Percentiles rank a stretch among this genome's conserved stretches.
phyloP scores from a whole-genome alignment of 2,329 filamentous ascomycete genomes.

The Neofusicoccum parvum region DNA sequence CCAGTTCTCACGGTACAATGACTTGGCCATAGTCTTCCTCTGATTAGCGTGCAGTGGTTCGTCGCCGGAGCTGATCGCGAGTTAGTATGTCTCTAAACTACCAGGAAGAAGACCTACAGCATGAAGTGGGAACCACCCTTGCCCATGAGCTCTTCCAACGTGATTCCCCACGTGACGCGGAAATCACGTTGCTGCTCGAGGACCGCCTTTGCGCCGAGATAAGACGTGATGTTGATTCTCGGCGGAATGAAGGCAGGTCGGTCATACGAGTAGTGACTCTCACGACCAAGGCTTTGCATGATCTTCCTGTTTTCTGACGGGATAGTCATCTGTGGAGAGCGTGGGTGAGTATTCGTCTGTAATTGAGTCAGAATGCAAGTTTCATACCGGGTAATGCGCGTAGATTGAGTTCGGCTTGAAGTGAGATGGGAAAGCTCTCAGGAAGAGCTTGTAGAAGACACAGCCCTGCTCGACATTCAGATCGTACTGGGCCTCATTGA shows the following conservation, averaged over 20 bases:
- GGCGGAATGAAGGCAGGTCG: constrained; percentile 55
- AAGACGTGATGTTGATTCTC: constrained; percentile 59
- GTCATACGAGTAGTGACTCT: constrained; percentile 67
- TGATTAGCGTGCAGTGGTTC: constrained; percentile 33
- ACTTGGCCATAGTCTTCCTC: constrained; percentile 42
- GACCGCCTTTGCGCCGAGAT: constrained; percentile 61
- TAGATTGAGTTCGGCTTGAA: constrained; percentile 77
- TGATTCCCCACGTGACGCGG: constrained; percentile 64
- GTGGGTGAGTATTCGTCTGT: not conserved
- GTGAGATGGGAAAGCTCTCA: constrained; percentile 74
- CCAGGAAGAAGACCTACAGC: constrained; percentile 40
- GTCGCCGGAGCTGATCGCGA: constrained; percentile 30
- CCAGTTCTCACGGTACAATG: constrained; percentile 64
- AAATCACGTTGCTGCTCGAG: constrained; percentile 62
- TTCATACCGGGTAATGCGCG: constrained; percentile 64
- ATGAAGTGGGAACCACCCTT: constrained; percentile 58
- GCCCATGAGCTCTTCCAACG: constrained; percentile 61
- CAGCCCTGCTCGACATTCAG: constrained; percentile 73
- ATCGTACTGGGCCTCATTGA: constrained; percentile 72
- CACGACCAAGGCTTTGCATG: constrained; percentile 64
- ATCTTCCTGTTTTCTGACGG: constrained; percentile 72
- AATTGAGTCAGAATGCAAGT: not conserved
- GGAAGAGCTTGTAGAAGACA: constrained; percentile 78
- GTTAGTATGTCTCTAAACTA: not conserved
- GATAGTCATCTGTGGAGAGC: constrained; percentile 52